Percentiles rank a stretch among this genome's conserved stretches.
Evolutionary conservation across 306 rosid genomes (phyloP).

Genomic region (Amphicarpaea edgeworthii): DNA sequence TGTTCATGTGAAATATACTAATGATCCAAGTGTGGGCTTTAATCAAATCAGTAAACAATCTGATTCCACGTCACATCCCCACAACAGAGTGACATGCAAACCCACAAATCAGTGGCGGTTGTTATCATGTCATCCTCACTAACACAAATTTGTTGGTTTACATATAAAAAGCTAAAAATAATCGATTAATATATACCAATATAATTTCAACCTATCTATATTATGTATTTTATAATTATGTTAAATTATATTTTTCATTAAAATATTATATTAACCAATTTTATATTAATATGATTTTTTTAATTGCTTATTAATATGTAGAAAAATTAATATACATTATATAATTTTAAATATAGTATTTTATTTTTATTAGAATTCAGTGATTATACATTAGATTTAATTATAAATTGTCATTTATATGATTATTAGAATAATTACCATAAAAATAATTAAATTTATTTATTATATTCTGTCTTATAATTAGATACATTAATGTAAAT

Average conservation of each 20-base stretch:
- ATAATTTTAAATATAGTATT: not conserved
- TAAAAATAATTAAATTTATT: too few relatives aligned
- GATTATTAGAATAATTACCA: too few relatives aligned
- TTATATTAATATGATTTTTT: not conserved
- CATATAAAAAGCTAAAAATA: too few relatives aligned
- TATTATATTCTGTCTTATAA: too few relatives aligned
- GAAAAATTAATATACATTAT: not conserved
- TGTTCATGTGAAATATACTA: conserved; percentile 37
- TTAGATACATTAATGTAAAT: too few relatives aligned
- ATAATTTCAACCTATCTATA: not conserved
- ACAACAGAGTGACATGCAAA: conserved; percentile 47
- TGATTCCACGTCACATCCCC: conserved; percentile 48
- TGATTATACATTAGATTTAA: too few relatives aligned
- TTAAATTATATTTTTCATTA: too few relatives aligned
- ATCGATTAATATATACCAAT: not conserved
- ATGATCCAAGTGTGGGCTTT: conserved; percentile 20
- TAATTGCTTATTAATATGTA: not conserved
- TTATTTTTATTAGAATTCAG: too few relatives aligned
- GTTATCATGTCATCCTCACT: conserved; percentile 53
- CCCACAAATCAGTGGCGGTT: conserved; percentile 50
- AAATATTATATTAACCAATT: not conserved
- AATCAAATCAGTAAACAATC: conserved; percentile 21
- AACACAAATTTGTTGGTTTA: conserved; percentile 4
- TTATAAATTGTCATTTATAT: too few relatives aligned
- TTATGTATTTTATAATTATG: too few relatives aligned